Percentiles rank a stretch among this genome's conserved stretches.
phyloP scores from a whole-genome alignment of 805 yeast species.

The Candida quercuum region DNA sequence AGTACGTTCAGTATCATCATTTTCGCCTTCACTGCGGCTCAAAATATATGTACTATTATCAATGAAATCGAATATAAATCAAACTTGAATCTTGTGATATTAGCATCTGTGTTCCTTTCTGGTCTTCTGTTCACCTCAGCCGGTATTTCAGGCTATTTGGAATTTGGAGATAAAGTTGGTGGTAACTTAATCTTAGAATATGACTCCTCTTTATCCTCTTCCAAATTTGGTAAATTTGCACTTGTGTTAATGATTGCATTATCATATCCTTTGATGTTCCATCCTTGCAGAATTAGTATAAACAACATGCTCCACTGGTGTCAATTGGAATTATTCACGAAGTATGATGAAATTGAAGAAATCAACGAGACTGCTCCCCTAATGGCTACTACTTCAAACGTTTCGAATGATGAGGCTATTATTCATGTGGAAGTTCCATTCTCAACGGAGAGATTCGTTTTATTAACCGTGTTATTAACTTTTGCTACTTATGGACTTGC shows the following conservation, averaged over 20 bases:
- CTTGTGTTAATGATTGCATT: slow-evolving; percentile 69
- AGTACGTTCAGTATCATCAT: slow-evolving; percentile 70
- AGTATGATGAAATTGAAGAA: background rate
- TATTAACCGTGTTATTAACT: slow-evolving; percentile 44
- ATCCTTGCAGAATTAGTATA: slow-evolving; percentile 71
- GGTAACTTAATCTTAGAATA: slow-evolving; percentile 73
- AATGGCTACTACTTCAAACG: slow-evolving; percentile 8
- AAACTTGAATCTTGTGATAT: slow-evolving; percentile 44
- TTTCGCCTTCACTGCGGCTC: slow-evolving; percentile 79
- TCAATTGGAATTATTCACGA: slow-evolving; percentile 16
- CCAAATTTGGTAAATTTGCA: slow-evolving; percentile 52
- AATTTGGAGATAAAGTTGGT: slow-evolving; percentile 59
- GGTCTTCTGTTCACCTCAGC: slow-evolving; percentile 54
- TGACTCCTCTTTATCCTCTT: slow-evolving; percentile 42
- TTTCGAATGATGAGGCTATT: slow-evolving; percentile 13
- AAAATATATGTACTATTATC: slow-evolving; percentile 72
- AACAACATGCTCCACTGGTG: slow-evolving; percentile 59
- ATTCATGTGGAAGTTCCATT: slow-evolving; percentile 36
- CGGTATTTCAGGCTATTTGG: slow-evolving; percentile 65
- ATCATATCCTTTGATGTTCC: slow-evolving; percentile 75
- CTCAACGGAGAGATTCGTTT: slow-evolving; percentile 38
- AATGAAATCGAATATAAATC: slow-evolving; percentile 59
- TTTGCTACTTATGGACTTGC: slow-evolving; percentile 50
- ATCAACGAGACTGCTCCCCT: slow-evolving; percentile 10
- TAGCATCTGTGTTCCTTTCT: slow-evolving; percentile 46